Conservation (phyloP, 129 eudicot species). For the Calendula officinalis region DNA sequence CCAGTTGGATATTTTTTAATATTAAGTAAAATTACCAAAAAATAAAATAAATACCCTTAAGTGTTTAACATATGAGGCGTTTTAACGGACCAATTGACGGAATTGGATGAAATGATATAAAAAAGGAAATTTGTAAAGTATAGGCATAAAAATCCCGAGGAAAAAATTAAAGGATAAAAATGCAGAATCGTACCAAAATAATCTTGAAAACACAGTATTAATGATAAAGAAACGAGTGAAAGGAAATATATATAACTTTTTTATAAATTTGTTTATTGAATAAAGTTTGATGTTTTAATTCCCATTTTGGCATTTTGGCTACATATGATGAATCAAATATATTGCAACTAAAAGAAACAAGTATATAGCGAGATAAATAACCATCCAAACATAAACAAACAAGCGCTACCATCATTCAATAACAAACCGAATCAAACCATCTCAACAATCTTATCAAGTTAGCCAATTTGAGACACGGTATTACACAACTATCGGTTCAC, state of each 20-base stretch:
- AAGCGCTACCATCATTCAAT: slow-evolving; percentile 18
- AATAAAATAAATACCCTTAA: not conserved
- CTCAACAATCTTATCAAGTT: not conserved
- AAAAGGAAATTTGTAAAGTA: too few species aligned
- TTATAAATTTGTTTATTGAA: too few species aligned
- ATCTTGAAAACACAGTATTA: too few species aligned
- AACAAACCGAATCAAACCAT: slow-evolving; percentile 14
- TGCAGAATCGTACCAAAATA: too few species aligned
- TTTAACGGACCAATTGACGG: too few species aligned
- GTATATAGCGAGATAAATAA: slow-evolving; percentile 11
- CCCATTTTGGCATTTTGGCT: not conserved
- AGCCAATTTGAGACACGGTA: not conserved
- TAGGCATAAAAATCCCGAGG: too few species aligned
- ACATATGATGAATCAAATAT: slow-evolving; percentile 13
- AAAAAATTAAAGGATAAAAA: not conserved
- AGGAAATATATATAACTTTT: not conserved
- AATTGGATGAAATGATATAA: too few species aligned
- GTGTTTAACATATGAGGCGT: too few species aligned
- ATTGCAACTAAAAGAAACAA: slow-evolving; percentile 13
- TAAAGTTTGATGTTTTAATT: not conserved
- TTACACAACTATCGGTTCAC: not conserved
- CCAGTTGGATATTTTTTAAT: not conserved
- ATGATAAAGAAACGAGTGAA: too few species aligned
- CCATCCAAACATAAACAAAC: slow-evolving; percentile 33
- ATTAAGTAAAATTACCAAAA: not conserved